Evolutionary conservation across 108 stramenopile genomes (phyloP).

Genomic region (Aurantiochytrium sp.): DNA sequence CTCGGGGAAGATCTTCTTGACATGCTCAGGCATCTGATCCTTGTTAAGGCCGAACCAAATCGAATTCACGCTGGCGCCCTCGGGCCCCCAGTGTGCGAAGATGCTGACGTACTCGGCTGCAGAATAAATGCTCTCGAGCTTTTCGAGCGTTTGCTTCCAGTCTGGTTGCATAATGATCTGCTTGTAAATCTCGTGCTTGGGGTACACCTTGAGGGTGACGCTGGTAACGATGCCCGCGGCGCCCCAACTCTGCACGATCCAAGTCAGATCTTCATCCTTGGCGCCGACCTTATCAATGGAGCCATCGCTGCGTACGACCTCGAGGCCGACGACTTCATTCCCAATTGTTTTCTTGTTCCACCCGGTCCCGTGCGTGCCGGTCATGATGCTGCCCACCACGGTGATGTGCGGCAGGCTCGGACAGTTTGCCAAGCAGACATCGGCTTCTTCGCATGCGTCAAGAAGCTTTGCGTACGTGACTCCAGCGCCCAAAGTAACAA

Average conservation of each 20-base stretch:
- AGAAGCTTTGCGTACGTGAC: background rate
- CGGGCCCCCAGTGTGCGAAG: background rate
- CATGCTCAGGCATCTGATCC: background rate
- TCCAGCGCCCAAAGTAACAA: background rate
- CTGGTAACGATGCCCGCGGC: background rate
- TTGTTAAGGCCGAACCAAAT: background rate
- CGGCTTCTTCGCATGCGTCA: background rate
- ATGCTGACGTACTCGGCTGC: background rate
- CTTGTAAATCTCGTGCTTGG: background rate
- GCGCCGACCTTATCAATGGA: background rate
- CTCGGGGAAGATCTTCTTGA: background rate
- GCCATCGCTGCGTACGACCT: background rate
- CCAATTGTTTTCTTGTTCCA: background rate
- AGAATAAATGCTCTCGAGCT: background rate
- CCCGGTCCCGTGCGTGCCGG: background rate
- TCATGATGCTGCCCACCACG: background rate
- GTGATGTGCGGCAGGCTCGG: background rate
- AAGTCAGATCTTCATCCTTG: background rate
- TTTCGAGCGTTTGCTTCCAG: background rate
- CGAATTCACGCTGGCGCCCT: background rate
- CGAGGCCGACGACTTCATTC: background rate
- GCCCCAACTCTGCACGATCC: background rate
- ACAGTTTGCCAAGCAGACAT: background rate
- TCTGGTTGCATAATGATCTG: background rate
- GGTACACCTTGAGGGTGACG: background rate